These are phyloP conservation scores for Paecilomyces variotii DNA, from an alignment of 2,329 filamentous ascomycete species.

Conservation along the genomic window DNA sequence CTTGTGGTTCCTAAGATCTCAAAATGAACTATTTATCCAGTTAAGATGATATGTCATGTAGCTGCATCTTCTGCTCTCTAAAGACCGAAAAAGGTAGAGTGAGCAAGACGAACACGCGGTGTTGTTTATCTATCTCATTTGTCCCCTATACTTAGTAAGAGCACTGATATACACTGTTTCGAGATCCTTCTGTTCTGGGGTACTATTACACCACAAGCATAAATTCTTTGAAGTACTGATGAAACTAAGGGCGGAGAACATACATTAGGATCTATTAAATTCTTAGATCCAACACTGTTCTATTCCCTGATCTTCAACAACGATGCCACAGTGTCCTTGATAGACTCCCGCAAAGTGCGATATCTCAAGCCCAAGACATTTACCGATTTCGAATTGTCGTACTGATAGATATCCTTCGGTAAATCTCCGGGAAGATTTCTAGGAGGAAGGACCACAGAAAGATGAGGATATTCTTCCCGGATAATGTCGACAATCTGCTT, in stretches of 20 bases:
- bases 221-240: not conserved
- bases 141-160: not conserved
- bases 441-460: slow-evolving; percentile 33
- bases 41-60: not conserved
- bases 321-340: slow-evolving; percentile 31
- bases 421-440: slow-evolving; percentile 24
- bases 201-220: not conserved
- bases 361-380: slow-evolving; percentile 36
- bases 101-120: not conserved
- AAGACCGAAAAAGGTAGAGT: not conserved
- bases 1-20: no score
- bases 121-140: not conserved
- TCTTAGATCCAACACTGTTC: not conserved
- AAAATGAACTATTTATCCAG: not conserved
- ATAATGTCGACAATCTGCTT: slow-evolving; percentile 35
- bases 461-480: slow-evolving; percentile 34
- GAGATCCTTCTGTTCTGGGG: not conserved
- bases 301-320: slow-evolving; percentile 25
- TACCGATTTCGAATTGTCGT: slow-evolving; percentile 33
- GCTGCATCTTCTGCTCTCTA: not conserved
- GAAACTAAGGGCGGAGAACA: not conserved
- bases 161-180: not conserved
- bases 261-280: no score
- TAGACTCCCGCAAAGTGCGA: slow-evolving; percentile 26
- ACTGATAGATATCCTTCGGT: slow-evolving; percentile 21